These are phyloP conservation scores for Aegilops speltoides DNA, from an alignment of 176 grass and related monocot genomes.

Conservation along the genomic window DNA sequence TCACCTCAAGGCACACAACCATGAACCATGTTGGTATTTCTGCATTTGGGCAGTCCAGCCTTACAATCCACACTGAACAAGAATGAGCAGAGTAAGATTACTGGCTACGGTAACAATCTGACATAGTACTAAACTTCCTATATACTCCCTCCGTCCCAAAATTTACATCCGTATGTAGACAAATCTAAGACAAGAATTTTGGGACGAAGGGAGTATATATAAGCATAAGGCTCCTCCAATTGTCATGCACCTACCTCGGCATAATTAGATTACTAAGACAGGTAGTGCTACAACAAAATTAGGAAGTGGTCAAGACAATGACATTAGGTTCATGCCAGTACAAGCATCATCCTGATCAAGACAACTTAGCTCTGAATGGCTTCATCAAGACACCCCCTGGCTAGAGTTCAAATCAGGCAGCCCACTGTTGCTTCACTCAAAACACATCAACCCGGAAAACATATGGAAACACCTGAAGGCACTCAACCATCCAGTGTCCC, in stretches of 20 bases:
- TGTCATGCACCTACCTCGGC: not conserved
- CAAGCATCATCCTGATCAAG: not conserved
- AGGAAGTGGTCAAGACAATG: not conserved
- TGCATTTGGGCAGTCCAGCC: not conserved
- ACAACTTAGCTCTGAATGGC: not conserved
- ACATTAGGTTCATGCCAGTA: not conserved
- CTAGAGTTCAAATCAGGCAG: not conserved
- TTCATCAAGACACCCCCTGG: not conserved
- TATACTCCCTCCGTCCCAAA: no score
- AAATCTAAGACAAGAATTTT: no score
- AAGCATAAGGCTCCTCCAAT: not conserved
- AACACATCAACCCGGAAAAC: constrained; percentile 7
- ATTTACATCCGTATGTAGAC: no score
- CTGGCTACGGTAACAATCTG: not conserved
- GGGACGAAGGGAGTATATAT: no score
- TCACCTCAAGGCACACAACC: constrained; percentile 16
- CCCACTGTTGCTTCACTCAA: not conserved
- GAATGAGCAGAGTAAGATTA: not conserved
- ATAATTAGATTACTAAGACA: not conserved
- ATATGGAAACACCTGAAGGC: not conserved
- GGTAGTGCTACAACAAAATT: not conserved
- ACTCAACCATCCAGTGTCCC: not conserved
- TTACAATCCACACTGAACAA: constrained; percentile 6
- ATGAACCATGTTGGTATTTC: not conserved
- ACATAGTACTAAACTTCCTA: not conserved